These are phyloP conservation scores for Camellia sinensis DNA, from an alignment of 148 eudicot genomes.

Conservation along the genomic window DNA sequence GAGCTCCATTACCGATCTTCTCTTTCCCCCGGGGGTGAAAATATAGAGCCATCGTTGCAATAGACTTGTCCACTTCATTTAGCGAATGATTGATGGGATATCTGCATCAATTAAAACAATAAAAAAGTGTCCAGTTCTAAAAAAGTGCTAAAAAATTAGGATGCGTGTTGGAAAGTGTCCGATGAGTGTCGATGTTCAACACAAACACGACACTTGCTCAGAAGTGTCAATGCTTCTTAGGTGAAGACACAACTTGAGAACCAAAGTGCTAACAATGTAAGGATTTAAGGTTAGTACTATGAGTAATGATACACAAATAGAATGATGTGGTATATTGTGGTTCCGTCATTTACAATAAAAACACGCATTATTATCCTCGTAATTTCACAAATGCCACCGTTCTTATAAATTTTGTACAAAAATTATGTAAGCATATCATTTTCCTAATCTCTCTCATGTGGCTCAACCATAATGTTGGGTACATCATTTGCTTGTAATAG, in stretches of 20 bases:
- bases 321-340: too few species aligned
- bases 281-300: background rate
- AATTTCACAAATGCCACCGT: too few species aligned
- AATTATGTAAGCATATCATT: too few species aligned
- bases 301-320: too few species aligned
- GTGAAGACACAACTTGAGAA: background rate
- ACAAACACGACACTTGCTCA: too few species aligned
- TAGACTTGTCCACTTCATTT: constrained; percentile 48
- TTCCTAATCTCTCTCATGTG: background rate
- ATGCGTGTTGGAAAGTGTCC: too few species aligned
- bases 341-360: too few species aligned
- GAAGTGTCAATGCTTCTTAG: background rate
- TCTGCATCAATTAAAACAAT: constrained; percentile 31
- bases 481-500: background rate
- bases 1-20: constrained; percentile 71
- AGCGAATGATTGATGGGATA: constrained; percentile 49
- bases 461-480: constrained; percentile 11
- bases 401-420: too few species aligned
- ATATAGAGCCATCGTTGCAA: constrained; percentile 51
- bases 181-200: too few species aligned
- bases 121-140: background rate
- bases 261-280: background rate
- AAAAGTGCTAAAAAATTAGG: too few species aligned
- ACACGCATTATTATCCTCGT: too few species aligned
- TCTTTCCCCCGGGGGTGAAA: constrained; percentile 71